Base-by-base conservation (phyloP, 2,329 filamentous ascomycete genomes). In the Diaporthe vaccinii region DNA sequence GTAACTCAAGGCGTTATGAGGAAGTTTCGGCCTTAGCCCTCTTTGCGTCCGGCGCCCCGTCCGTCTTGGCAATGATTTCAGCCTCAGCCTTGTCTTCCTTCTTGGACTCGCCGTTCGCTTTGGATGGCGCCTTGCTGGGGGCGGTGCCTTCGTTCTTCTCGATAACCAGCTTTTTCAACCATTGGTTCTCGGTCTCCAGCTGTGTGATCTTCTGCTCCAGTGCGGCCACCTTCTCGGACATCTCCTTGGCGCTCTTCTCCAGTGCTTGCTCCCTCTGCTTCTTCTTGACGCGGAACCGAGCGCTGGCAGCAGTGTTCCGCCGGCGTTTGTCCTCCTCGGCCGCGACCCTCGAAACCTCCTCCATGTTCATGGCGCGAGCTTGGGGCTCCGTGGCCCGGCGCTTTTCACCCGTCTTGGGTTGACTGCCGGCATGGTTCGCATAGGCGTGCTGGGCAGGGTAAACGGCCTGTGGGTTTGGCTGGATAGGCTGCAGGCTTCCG, bases 271-370 rank as follows among this genome's bases (percentile, higher is more conserved):
- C 95, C 69, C 95, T 93, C 86, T 97, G 94, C 91, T 98, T 98
- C 93, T 98, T 98, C 91, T 98, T 98, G 82, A 97, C 92, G 76
- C 95, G 93, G 89, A 98, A 98, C 68, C 95, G 93, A 25, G 95
- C 95, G 78, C 93, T 95, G 73, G 95, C 95, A 44, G 95, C 95
- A 2, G 95, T 97, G 86, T 98, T 98, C 78, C 95, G 92, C 75
- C 95, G 92, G 68, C 95, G 93, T 86, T 97, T 97, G 83, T 98
- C 95, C 84, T 98, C 95, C 84, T 98, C 95, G 31, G 95, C 95
- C 17, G 93, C 93, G 8, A 92, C 79, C 53, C 94, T 92, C 17
- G 93, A 93, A 53, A 91, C 87, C 77, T 95, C 94, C 83, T 96
- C 94, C 67, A 93, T 89, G 79, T 85, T 89, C 76, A 91, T 78